A percentile compares a stretch with the other conserved stretches of the same genome.
These are phyloP conservation scores for Leccinum pellstonianum DNA, from an alignment of 768 basidiomycete genomes.

Conservation along the genomic window DNA sequence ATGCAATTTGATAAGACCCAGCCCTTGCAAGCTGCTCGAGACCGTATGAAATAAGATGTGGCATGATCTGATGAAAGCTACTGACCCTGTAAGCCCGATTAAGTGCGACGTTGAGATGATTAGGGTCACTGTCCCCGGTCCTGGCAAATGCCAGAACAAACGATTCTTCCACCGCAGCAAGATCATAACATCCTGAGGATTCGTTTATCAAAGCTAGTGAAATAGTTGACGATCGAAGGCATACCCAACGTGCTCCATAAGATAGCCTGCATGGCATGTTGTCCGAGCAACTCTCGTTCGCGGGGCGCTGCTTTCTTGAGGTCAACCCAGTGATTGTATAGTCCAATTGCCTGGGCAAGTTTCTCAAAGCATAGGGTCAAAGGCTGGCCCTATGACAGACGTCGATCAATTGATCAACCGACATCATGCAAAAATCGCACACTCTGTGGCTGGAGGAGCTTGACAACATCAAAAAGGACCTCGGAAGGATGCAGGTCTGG, in stretches of 20 bases:
- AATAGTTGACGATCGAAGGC: background rate
- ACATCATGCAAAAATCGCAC: constrained; percentile 36
- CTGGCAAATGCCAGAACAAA: constrained; percentile 67
- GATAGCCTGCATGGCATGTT: constrained; percentile 71
- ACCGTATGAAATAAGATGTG: constrained; percentile 10
- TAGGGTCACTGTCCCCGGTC: constrained; percentile 57
- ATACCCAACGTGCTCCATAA: constrained; percentile 72
- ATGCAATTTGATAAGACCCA: constrained; percentile 61
- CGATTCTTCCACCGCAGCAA: constrained; percentile 67
- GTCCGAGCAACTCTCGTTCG: constrained; percentile 66
- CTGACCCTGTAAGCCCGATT: constrained; percentile 70
- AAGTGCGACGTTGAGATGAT: constrained; percentile 55
- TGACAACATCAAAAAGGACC: constrained; percentile 72
- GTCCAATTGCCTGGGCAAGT: constrained; percentile 60
- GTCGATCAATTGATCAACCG: constrained; percentile 11
- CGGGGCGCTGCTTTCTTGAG: constrained; percentile 46
- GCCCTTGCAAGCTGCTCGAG: constrained; percentile 59
- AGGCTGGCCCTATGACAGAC: constrained; percentile 59
- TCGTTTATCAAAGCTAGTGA: constrained; percentile 11
- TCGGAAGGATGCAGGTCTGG: constrained; percentile 74
- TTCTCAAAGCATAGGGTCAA: constrained; percentile 66
- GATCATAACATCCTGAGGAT: constrained; percentile 57
- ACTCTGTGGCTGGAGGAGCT: constrained; percentile 65
- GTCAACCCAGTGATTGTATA: constrained; percentile 74
- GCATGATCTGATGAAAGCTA: constrained; percentile 5